These are phyloP conservation scores for Plectranthus barbatus DNA, from an alignment of 257 asterid species.

Conservation along the genomic window DNA sequence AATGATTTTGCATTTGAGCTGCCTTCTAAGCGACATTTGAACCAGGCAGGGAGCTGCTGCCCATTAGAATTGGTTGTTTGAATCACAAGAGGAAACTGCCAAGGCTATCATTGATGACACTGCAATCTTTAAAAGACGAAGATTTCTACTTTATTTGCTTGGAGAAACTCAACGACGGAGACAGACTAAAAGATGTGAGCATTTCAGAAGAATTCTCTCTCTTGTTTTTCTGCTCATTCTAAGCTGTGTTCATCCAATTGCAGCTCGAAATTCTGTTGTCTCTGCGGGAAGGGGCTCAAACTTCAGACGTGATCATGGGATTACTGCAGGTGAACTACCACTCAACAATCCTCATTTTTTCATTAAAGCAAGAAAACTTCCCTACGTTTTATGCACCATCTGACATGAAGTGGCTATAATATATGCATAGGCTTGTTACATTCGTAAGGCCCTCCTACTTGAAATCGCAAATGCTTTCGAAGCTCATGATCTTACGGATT, in stretches of 20 bases:
- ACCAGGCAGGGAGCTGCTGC: conserved; percentile 54
- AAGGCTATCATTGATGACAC: conserved; percentile 43
- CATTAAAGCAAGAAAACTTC: background rate
- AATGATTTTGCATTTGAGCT: conserved; percentile 1
- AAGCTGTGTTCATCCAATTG: conserved; percentile 1
- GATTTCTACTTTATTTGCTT: conserved; percentile 63
- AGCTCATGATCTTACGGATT: conserved; percentile 18
- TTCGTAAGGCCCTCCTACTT: conserved; percentile 37
- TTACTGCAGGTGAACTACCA: conserved; percentile 49
- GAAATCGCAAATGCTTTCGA: conserved; percentile 18
- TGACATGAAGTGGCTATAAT: background rate
- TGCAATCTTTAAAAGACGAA: conserved; percentile 40
- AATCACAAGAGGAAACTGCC: conserved; percentile 44
- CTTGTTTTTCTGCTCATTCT: conserved; percentile 9
- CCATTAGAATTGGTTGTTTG: conserved; percentile 78
- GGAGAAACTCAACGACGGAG: conserved; percentile 43
- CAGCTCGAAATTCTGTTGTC: conserved; percentile 60
- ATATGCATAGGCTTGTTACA: conserved; percentile 48
- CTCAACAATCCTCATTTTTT: background rate
- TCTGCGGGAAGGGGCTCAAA: conserved; percentile 68
- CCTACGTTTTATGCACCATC: background rate
- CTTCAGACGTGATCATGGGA: conserved; percentile 54
- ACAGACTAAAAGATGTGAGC: conserved; percentile 39
- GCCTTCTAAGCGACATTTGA: conserved; percentile 21
- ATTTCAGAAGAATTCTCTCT: background rate